Percentiles rank a stretch among this genome's conserved stretches.
Conservation (phyloP, 306 rosid species). For the Malus sylvestris region DNA sequence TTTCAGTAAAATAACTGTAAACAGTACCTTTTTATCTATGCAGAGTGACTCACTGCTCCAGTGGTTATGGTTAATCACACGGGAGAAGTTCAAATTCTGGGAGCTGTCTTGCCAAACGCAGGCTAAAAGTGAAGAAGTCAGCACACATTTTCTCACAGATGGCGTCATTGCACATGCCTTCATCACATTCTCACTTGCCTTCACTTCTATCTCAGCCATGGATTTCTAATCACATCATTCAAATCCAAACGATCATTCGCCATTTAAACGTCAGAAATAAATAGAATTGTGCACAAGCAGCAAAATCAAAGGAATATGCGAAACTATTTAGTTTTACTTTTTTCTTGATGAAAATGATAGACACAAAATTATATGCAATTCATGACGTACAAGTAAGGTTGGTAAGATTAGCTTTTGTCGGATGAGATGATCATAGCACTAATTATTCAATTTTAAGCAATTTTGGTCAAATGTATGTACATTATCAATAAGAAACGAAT, state of each 20-base stretch:
- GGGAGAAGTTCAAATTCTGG: slow-evolving; percentile 12
- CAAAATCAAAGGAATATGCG: too few species aligned
- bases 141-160: slow-evolving; percentile 59
- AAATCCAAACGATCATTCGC: background rate
- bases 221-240: slow-evolving; percentile 43
- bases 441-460: too few species aligned
- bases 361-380: too few species aligned
- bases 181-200: slow-evolving; percentile 69
- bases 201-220: slow-evolving; percentile 77
- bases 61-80: slow-evolving; percentile 39
- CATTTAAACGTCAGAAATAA: too few species aligned
- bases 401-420: too few species aligned
- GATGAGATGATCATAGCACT: too few species aligned
- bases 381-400: too few species aligned
- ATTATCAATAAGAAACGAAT: too few species aligned
- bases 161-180: slow-evolving; percentile 69
- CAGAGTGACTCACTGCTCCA: slow-evolving; percentile 78
- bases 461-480: too few species aligned
- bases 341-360: too few species aligned
- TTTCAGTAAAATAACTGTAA: background rate
- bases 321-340: too few species aligned
- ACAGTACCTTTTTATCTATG: slow-evolving; percentile 49
- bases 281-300: too few species aligned
- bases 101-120: slow-evolving; percentile 59
- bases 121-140: slow-evolving; percentile 81